Evolutionary conservation across 805 yeast genomes (phyloP).

Genomic region (Monosporozyma servazzii): DNA sequence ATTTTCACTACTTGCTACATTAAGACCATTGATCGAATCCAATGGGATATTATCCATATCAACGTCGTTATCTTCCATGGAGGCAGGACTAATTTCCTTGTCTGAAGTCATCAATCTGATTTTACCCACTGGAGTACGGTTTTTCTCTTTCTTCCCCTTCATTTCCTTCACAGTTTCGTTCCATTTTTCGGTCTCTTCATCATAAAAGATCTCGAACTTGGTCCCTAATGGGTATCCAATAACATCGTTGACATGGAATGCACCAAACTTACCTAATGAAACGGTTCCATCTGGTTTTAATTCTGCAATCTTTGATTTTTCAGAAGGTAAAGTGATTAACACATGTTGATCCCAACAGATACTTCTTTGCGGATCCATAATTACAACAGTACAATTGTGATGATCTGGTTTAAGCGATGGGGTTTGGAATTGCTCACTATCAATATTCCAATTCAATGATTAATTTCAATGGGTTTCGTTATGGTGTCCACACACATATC

Average conservation of each 20-base stretch:
- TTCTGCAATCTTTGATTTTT: conserved; percentile 63
- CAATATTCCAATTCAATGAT: too few species aligned
- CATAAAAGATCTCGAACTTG: conserved; percentile 70
- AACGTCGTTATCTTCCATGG: conserved; percentile 23
- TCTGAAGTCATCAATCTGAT: conserved; percentile 12
- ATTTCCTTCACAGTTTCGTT: conserved; percentile 4
- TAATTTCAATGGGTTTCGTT: not conserved
- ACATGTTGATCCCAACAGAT: conserved; percentile 33
- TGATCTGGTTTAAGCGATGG: conserved; percentile 2
- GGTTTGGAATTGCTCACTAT: too few species aligned
- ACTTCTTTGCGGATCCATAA: conserved; percentile 21
- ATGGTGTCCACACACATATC: not conserved
- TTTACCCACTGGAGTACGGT: conserved; percentile 22
- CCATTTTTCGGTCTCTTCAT: conserved; percentile 4
- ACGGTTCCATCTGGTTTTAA: conserved; percentile 52
- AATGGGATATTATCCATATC: not conserved
- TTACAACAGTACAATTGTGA: not conserved
- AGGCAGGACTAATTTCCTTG: conserved; percentile 8
- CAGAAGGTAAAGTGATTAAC: conserved; percentile 72
- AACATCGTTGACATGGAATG: conserved; percentile 63
- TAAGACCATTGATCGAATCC: conserved; percentile 19
- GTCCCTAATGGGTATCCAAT: conserved; percentile 82
- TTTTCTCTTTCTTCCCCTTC: conserved; percentile 12
- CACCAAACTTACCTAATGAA: conserved; percentile 85
- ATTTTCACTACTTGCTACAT: conserved; percentile 40